Evolutionary conservation across 345 rosid species (phyloP).

Genomic region (Citrus trifoliata): DNA sequence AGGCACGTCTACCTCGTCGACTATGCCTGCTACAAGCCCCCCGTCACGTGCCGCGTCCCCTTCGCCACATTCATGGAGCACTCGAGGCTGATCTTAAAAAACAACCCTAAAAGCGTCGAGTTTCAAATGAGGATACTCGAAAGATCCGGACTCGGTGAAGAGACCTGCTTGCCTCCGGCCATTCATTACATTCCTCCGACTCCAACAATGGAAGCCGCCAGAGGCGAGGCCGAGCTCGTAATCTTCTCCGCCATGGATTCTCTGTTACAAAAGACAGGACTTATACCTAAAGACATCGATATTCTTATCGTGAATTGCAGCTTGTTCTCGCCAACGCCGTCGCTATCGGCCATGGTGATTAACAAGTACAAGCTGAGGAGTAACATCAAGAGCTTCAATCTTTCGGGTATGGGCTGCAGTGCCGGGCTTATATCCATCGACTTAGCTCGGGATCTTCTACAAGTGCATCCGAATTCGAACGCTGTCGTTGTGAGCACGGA

Average conservation of each 20-base stretch:
- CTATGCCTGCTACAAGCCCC: conserved; percentile 68
- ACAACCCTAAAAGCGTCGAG: conserved; percentile 56
- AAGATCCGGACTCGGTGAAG: conserved; percentile 81
- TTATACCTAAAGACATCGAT: conserved; percentile 61
- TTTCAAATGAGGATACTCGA: conserved; percentile 68
- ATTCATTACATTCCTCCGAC: conserved; percentile 76
- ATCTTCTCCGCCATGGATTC: conserved; percentile 74
- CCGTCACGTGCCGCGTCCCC: conserved; percentile 59
- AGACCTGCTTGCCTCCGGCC: conserved; percentile 77
- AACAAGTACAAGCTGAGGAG: conserved; percentile 76
- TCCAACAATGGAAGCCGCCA: conserved; percentile 58
- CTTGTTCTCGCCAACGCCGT: conserved; percentile 72
- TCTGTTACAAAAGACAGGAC: conserved; percentile 56
- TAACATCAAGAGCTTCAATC: conserved; percentile 74
- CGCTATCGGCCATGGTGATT: conserved; percentile 73
- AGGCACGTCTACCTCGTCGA: conserved; percentile 58
- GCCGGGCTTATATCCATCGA: conserved; percentile 71
- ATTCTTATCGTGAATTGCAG: conserved; percentile 76
- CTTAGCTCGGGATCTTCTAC: conserved; percentile 70
- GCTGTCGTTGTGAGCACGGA: conserved; percentile 70
- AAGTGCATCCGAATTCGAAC: conserved; percentile 62
- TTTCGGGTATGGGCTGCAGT: conserved; percentile 85
- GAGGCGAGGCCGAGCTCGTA: conserved; percentile 63
- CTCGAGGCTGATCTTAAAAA: conserved; percentile 37
- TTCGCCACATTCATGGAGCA: conserved; percentile 73